A percentile compares a stretch with the other conserved stretches of the same genome.
Conservation (phyloP, 495 filamentous ascomycete species). For the Penicillium cosmopolitanum region DNA sequence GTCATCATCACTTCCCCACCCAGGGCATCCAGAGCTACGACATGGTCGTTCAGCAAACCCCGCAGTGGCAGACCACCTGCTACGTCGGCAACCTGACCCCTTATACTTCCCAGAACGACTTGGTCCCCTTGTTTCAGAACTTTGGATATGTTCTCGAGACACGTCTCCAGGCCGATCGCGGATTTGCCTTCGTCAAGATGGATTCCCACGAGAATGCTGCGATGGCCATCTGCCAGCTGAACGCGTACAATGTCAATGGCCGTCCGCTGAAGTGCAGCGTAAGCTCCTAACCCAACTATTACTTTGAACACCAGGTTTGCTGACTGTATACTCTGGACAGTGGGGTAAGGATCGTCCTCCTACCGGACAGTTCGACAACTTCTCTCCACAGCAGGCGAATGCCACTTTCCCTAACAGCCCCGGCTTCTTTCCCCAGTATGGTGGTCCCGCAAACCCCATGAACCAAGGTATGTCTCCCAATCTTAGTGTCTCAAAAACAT, state of each 20-base stretch:
- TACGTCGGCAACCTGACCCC: slow-evolving; percentile 98
- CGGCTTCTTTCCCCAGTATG: slow-evolving; percentile 93
- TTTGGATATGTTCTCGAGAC: slow-evolving; percentile 98
- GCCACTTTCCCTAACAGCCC: slow-evolving; percentile 72
- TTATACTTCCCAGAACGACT: slow-evolving; percentile 94
- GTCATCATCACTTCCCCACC: slow-evolving; percentile 97
- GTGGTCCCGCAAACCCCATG: slow-evolving; percentile 70
- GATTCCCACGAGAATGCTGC: slow-evolving; percentile 97
- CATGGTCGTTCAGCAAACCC: slow-evolving; percentile 97
- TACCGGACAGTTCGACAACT: slow-evolving; percentile 78
- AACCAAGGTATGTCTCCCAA: slow-evolving; percentile 59
- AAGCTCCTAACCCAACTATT: slow-evolving; percentile 44
- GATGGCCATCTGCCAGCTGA: slow-evolving; percentile 97
- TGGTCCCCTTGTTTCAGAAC: slow-evolving; percentile 96
- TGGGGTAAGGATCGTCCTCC: slow-evolving; percentile 99
- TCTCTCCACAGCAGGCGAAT: slow-evolving; percentile 67
- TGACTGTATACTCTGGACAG: slow-evolving; percentile 50
- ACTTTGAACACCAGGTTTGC: slow-evolving; percentile 9
- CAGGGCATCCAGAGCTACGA: slow-evolving; percentile 97
- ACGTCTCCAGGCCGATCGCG: slow-evolving; percentile 95
- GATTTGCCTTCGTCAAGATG: slow-evolving; percentile 99
- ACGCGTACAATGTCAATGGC: slow-evolving; percentile 96
- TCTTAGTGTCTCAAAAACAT: slow-evolving; percentile 13
- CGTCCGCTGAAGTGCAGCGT: slow-evolving; percentile 98
- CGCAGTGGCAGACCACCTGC: slow-evolving; percentile 97